Conservation (phyloP, 345 rosid species). For the Gynandropsis gynandra region DNA sequence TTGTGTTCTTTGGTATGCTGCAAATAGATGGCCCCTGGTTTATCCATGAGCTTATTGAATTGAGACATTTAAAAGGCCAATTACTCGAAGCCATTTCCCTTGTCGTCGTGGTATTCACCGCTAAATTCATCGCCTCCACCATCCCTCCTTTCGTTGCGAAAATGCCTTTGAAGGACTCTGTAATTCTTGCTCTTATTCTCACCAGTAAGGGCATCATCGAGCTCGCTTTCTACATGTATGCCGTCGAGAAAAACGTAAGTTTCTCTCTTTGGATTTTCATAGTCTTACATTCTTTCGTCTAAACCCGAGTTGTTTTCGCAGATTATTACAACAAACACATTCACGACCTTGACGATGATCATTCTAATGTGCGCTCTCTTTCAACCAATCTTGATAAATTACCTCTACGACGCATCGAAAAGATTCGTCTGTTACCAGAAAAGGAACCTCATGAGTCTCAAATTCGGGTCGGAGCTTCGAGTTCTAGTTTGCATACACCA, state of each 20-base stretch:
- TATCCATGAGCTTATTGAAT: not conserved
- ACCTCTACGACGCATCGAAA: slow-evolving; percentile 36
- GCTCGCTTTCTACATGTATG: slow-evolving; percentile 17
- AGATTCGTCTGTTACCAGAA: slow-evolving; percentile 40
- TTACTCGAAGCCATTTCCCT: slow-evolving; percentile 16
- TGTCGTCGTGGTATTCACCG: slow-evolving; percentile 7
- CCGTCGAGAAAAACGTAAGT: slow-evolving; percentile 20
- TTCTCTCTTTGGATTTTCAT: not conserved
- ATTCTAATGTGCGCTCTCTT: slow-evolving; percentile 20
- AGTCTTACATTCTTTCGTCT: not conserved
- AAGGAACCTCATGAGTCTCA: slow-evolving; percentile 31
- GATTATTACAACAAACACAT: slow-evolving; percentile 16
- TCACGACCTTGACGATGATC: slow-evolving; percentile 18
- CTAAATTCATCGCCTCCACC: slow-evolving; percentile 21
- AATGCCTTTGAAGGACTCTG: slow-evolving; percentile 27
- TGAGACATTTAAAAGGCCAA: slow-evolving; percentile 10
- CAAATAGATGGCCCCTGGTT: slow-evolving; percentile 20
- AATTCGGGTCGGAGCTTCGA: slow-evolving; percentile 27
- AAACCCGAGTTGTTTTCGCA: slow-evolving; percentile 4
- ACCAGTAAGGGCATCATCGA: slow-evolving; percentile 28
- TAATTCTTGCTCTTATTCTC: slow-evolving; percentile 26
- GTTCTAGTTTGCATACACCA: slow-evolving; percentile 44
- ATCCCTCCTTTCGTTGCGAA: slow-evolving; percentile 22
- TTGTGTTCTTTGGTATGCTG: slow-evolving; percentile 20
- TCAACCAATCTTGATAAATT: slow-evolving; percentile 19